These are phyloP conservation scores for Colletotrichum echinochloae DNA, from an alignment of 2,329 filamentous ascomycete genomes.

Conservation along the genomic window DNA sequence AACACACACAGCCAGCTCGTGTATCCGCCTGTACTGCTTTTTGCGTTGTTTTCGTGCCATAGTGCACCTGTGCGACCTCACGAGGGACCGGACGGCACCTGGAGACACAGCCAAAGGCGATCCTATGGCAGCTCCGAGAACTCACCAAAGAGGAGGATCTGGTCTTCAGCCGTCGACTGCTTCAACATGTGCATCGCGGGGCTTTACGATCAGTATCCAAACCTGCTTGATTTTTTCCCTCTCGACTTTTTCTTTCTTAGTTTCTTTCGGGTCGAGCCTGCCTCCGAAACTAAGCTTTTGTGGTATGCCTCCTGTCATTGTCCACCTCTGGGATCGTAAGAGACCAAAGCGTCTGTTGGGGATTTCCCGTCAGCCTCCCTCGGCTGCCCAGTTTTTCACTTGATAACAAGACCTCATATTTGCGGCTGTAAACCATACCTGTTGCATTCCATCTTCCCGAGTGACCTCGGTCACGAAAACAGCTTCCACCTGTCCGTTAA, in stretches of 20 bases:
- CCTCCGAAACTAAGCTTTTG: not conserved
- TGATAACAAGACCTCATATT: not conserved
- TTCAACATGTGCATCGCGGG: not conserved
- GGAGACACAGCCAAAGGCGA: too few species aligned
- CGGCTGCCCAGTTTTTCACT: not conserved
- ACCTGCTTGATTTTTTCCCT: too few species aligned
- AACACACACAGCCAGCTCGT: not conserved
- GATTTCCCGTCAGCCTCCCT: not conserved
- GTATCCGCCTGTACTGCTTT: not conserved
- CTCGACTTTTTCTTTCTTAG: not conserved
- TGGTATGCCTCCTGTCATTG: not conserved
- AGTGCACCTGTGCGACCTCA: not conserved
- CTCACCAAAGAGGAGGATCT: not conserved
- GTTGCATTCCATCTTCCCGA: not conserved
- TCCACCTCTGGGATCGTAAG: not conserved
- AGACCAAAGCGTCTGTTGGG: not conserved
- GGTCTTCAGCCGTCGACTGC: not conserved
- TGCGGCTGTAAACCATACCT: not conserved
- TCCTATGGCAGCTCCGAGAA: not conserved
- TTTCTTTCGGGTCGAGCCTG: not conserved
- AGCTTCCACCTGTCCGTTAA: not conserved
- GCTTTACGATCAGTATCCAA: not conserved
- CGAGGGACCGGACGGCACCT: not conserved
- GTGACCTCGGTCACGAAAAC: not conserved
- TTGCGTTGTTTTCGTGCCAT: not conserved